Base-by-base conservation (phyloP, 768 basidiomycete genomes). In the Rhizopogon vulgaris region DNA sequence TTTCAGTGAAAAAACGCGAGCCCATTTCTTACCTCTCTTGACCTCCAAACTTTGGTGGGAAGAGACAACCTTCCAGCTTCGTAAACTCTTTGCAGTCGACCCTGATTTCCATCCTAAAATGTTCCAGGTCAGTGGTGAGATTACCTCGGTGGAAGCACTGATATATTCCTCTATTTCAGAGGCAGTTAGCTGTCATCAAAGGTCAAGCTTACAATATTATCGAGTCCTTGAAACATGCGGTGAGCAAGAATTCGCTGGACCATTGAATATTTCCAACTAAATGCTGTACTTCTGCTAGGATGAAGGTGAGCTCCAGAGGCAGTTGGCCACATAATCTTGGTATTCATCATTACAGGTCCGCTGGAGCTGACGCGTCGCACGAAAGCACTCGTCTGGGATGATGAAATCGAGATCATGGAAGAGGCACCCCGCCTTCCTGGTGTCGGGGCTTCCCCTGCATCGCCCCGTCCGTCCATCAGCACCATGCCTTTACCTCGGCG, bases 181-280 rank as follows among this genome's bases (percentile, higher is more conserved):
- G 86, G 54, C 93, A 95, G 76, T 69, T 94, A 51, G 85, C 90
- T n/a, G 90, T 95, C 4, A 85, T 95, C 53, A 94, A 94, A 70
- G 92, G 90, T 11, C 92, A 94, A 64, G 92, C 88, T 38, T 91
- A 85, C 80, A 93, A 94, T 59, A 86, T 94, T 36, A 78, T 94
- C 2, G 87, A 93, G 64, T 91, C 88, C 2, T 70, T 93, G 47
- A 84, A 78, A 59, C 90, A 93, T 63, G 63, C 72, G 17, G 89
- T 90, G 63, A 65, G 84, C 74, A 9, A 14, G 11, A 17, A 25
- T 51, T 60, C n/a, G 22, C 28, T 41, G 40, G 7, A 37, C 42
- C 28, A 41, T 41, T 59, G 30, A 60, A 1, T 34, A 48, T 49
- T n/a, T 41, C 41, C 24, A 34, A 48, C 9, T 27, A 46, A 52